Base-by-base conservation (phyloP, 257 asterid species). In the Scutellaria barbata region DNA sequence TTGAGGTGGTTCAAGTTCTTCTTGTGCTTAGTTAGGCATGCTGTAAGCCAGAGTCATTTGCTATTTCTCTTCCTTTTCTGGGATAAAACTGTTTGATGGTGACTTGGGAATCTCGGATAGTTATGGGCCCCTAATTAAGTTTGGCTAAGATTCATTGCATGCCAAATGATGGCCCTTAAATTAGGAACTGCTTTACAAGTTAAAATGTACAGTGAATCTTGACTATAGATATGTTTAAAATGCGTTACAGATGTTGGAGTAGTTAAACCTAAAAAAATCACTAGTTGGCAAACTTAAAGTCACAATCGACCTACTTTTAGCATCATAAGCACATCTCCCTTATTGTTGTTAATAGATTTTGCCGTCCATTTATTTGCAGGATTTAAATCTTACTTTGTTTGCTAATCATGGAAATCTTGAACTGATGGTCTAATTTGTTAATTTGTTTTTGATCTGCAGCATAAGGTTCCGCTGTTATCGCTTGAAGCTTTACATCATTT, bases 401-500 rank as follows among this genome's bases (percentile, higher is more conserved):
- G 57, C 62, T 17, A 65, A 9, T 56, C 60, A 4, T 35, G 63
- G 62, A 72, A 33, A 55, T 78, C 30, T 66, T 14, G 13, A 16
- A 69, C 59, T 11, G 16, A 30, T 53, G 10, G 14, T 30, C 76
- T 70, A 53, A 74, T 50, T 47, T 22, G 18, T 56, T 50, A 7
- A 65, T 37, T 33, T 1, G 2, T 62, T 68, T 33, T 72, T 67
- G 65, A 30, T 45, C 62, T 74, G 70, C 88, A 90, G 96, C 1
- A 76, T 60, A 81, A 86, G 84, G 93, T 85, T 65, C 96, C 96
- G 11, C 5, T 90, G 80, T 61, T 90, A 69, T 88, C 96, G 20
- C 85, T 88, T 70, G 95, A 86, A 81, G 95, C 84, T 12, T 63
- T 88, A 83, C 96, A 90, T 71, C 91, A 90, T 81, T 86, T 90